A percentile compares a stretch with the other conserved stretches of the same genome.
Conservation (phyloP, 768 basidiomycete species). For the Basidioascus undulatus region DNA sequence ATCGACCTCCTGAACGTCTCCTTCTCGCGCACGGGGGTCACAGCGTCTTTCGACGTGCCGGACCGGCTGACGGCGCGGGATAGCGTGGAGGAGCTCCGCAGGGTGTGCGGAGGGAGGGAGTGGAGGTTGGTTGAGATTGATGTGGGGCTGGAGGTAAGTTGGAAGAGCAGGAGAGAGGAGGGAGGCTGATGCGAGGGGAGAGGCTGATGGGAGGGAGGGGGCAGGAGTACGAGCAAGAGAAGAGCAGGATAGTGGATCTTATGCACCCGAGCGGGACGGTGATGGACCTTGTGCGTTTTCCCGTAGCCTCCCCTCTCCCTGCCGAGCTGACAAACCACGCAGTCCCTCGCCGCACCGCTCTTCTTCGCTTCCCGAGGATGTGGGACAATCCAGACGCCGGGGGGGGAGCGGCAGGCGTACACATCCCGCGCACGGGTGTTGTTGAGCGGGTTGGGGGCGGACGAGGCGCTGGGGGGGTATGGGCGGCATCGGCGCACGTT, state of each 20-base stretch:
- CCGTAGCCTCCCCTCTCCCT: neutral
- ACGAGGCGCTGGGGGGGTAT: conserved; percentile 81
- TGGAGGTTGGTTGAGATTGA: conserved; percentile 58
- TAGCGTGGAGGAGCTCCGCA: conserved; percentile 50
- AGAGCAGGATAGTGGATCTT: conserved; percentile 30
- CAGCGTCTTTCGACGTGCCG: conserved; percentile 44
- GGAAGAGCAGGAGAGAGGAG: conserved; percentile 20
- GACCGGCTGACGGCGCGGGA: conserved; percentile 57
- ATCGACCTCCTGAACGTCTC: conserved; percentile 84
- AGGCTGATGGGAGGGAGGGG: conserved; percentile 2
- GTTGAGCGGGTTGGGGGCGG: conserved; percentile 70
- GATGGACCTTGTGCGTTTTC: conserved; percentile 54
- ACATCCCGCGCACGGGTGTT: conserved; percentile 50
- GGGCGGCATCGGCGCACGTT: conserved; percentile 59
- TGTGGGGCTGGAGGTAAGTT: neutral
- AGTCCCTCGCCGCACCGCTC: conserved; percentile 72
- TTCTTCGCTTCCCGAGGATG: conserved; percentile 67
- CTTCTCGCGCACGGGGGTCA: conserved; percentile 21
- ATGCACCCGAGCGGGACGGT: conserved; percentile 62
- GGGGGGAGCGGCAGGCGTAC: conserved; percentile 27
- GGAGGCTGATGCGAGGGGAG: neutral
- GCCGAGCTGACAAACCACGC: neutral
- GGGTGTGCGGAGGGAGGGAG: conserved; percentile 39
- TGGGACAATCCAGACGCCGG: conserved; percentile 29
- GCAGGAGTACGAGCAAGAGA: conserved; percentile 42